These are phyloP conservation scores for Sarocladium brachiariae DNA, from an alignment of 2,329 filamentous ascomycete species.

Conservation along the genomic window DNA sequence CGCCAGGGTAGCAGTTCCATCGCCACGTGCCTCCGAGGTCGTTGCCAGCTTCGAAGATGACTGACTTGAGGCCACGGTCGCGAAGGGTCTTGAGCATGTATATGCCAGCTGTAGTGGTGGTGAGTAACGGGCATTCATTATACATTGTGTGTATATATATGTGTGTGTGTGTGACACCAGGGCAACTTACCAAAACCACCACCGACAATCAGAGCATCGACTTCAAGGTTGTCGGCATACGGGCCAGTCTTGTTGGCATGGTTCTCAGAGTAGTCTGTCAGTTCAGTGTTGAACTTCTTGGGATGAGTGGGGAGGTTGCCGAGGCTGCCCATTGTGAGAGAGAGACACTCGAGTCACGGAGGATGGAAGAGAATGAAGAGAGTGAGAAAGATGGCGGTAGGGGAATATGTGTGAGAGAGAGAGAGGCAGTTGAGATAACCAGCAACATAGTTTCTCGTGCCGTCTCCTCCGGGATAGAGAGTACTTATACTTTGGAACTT, in stretches of 20 bases:
- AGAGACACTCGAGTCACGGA: not conserved
- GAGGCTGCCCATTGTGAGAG: not conserved
- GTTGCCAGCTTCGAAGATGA: slow-evolving; percentile 46
- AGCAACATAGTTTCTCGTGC: too few species aligned
- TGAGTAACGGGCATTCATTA: too few species aligned
- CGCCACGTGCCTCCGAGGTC: slow-evolving; percentile 48
- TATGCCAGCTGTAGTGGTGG: slow-evolving; percentile 29
- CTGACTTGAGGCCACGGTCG: slow-evolving; percentile 38
- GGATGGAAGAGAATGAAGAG: not conserved
- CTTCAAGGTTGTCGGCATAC: slow-evolving; percentile 35
- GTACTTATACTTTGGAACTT: too few species aligned
- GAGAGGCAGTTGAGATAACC: too few species aligned
- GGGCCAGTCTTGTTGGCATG: slow-evolving; percentile 27
- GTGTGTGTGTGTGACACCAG: too few species aligned
- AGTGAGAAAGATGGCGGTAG: not conserved
- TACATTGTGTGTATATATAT: too few species aligned
- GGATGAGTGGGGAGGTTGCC: not conserved
- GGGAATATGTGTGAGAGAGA: too few species aligned
- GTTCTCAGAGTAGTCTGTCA: slow-evolving; percentile 29
- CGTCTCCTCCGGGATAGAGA: too few species aligned
- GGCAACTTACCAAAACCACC: slow-evolving; percentile 37
- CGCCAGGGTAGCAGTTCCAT: slow-evolving; percentile 51
- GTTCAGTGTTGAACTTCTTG: slow-evolving; percentile 35
- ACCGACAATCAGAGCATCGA: slow-evolving; percentile 38
- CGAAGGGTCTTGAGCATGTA: slow-evolving; percentile 46